phyloP scores from a whole-genome alignment of 2,329 filamentous ascomycete genomes.

The Pseudogymnoascus pannorum region DNA sequence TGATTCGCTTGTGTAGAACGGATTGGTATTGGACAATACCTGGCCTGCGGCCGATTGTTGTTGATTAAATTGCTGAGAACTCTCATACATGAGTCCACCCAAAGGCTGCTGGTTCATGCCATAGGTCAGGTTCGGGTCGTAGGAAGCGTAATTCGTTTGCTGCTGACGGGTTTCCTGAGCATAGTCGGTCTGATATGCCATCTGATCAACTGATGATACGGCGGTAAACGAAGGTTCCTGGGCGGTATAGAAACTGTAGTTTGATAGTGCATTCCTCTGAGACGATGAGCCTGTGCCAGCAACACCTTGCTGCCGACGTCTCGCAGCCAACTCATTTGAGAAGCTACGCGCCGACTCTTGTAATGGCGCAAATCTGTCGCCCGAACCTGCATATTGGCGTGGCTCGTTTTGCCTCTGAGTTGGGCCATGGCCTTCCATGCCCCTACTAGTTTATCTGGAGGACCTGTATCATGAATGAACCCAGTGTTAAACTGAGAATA shows the following conservation, averaged over 20 bases:
- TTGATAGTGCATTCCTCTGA: neutral
- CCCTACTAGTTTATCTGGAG: neutral
- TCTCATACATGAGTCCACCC: neutral
- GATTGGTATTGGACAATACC: neutral
- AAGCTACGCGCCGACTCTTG: neutral
- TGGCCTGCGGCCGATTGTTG: neutral
- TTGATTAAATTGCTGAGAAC: neutral
- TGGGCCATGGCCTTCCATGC: constrained; percentile 7
- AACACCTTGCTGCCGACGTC: neutral
- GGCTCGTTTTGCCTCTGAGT: constrained; percentile 4
- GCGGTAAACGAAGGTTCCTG: neutral
- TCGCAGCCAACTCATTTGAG: neutral
- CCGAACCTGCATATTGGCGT: constrained; percentile 1
- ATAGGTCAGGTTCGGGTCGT: neutral
- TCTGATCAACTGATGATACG: constrained; percentile 5
- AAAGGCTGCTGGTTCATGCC: neutral
- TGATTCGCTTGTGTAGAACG: neutral
- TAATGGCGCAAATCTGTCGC: neutral
- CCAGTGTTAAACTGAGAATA: neutral
- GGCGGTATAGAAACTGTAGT: neutral
- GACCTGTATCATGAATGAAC: neutral
- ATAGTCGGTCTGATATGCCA: neutral
- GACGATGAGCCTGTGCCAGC: neutral
- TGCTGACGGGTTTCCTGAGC: neutral
- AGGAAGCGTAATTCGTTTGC: neutral